A percentile compares a stretch with the other conserved stretches of the same genome.
phyloP scores from a whole-genome alignment of 441 rosid genomes.

The Metrosideros polymorpha region DNA sequence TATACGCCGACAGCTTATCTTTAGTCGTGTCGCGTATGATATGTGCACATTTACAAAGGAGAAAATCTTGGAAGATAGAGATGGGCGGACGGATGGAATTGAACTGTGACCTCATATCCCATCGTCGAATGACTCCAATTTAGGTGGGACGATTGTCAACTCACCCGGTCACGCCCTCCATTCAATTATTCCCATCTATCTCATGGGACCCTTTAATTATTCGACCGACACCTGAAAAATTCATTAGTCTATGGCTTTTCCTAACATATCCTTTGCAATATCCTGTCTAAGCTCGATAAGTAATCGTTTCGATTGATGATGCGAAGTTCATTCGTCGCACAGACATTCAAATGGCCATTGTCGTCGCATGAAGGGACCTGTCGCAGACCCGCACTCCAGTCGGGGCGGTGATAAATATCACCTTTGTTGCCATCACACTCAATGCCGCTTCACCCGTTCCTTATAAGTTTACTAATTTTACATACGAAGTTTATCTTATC shows the following conservation, averaged over 20 bases:
- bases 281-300: background rate
- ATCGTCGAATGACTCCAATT: background rate
- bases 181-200: background rate
- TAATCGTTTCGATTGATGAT: rapidly evolving
- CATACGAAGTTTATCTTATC: background rate
- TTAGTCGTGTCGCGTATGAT: background rate
- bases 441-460: background rate
- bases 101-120: background rate
- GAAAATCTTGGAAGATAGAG: background rate
- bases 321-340: rapidly evolving
- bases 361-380: too few species aligned
- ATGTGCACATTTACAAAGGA: background rate
- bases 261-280: background rate
- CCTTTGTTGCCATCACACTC: too few species aligned
- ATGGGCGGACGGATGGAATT: background rate
- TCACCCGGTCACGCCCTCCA: background rate
- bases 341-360: too few species aligned
- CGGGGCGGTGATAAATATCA: too few species aligned
- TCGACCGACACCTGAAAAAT: background rate
- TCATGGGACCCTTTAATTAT: background rate
- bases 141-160: background rate
- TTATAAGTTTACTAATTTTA: background rate
- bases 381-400: rapidly evolving
- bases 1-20: background rate
- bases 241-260: background rate